Percentiles rank a stretch among this genome's conserved stretches.
These are phyloP conservation scores for Dictyophora rubrovolvata DNA, from an alignment of 768 basidiomycete genomes.

Conservation along the genomic window DNA sequence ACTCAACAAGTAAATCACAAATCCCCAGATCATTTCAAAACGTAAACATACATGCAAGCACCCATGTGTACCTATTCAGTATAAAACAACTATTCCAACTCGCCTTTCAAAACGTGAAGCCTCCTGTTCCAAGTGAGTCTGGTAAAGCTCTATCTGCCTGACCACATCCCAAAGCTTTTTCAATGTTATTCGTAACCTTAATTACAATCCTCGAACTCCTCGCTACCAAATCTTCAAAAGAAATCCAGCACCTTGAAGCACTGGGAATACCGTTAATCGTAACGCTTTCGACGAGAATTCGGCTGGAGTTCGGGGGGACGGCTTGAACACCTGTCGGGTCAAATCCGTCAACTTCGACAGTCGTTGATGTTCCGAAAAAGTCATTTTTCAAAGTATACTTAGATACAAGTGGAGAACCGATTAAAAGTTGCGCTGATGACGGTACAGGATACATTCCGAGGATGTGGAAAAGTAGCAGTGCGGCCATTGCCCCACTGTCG, in stretches of 20 bases:
- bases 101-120: constrained; percentile 17
- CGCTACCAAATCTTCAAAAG: constrained; percentile 33
- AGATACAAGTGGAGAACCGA: constrained; percentile 39
- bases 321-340: constrained; percentile 26
- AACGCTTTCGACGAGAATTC: constrained; percentile 34
- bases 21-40: background rate
- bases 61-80: no score
- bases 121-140: constrained; percentile 31
- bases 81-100: background rate
- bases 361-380: constrained; percentile 29
- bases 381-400: constrained; percentile 32
- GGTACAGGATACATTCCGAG: constrained; percentile 42
- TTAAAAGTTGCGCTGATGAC: constrained; percentile 35
- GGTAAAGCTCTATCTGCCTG: constrained; percentile 21
- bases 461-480: constrained; percentile 39
- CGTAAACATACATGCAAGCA: background rate
- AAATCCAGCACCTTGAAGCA: constrained; percentile 34
- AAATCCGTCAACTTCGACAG: constrained; percentile 32
- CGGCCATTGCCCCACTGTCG: constrained; percentile 44
- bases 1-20: no score
- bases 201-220: constrained; percentile 34
- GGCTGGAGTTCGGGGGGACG: constrained; percentile 31
- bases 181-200: constrained; percentile 31
- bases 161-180: constrained; percentile 32
- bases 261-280: constrained; percentile 30